These are phyloP conservation scores for Lolium perenne DNA, from an alignment of 176 grass and related monocot species.

Conservation along the genomic window DNA sequence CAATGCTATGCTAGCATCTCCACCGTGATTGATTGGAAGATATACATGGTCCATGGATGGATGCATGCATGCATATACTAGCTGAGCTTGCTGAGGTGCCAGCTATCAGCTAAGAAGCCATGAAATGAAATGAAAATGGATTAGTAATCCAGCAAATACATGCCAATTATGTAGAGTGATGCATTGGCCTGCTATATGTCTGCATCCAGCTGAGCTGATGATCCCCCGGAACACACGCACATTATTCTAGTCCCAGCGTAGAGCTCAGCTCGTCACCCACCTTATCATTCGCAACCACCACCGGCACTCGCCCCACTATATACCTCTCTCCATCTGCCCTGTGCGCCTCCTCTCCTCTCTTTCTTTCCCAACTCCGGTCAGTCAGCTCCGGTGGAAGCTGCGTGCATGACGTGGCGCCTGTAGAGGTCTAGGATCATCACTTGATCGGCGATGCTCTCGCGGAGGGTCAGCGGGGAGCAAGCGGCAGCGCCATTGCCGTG, in stretches of 20 bases:
- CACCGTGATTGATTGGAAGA: background rate
- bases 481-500: background rate
- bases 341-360: slow-evolving; percentile 28
- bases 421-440: background rate
- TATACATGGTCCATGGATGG: background rate
- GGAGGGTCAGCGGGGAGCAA: slow-evolving; percentile 31
- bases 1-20: background rate
- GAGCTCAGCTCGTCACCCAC: slow-evolving; percentile 28
- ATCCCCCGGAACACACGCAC: slow-evolving; percentile 7
- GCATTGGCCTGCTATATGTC: slow-evolving; percentile 22
- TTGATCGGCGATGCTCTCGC: slow-evolving; percentile 26
- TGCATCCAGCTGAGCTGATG: slow-evolving; percentile 24
- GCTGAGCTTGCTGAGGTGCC: background rate
- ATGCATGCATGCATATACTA: background rate
- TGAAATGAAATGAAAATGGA: background rate
- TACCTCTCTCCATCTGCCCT: slow-evolving; percentile 26
- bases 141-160: slow-evolving; percentile 13
- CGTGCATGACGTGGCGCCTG: slow-evolving; percentile 23
- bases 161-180: slow-evolving; percentile 38
- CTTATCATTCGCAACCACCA: slow-evolving; percentile 38
- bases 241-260: slow-evolving; percentile 6
- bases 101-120: too few relatives aligned
- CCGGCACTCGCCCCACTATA: slow-evolving; percentile 21
- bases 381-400: background rate
- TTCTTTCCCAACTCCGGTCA: background rate